A percentile compares a stretch with the other conserved stretches of the same genome.
phyloP scores from a whole-genome alignment of 2,329 filamentous ascomycete species.

The Tolypocladium capitatum region DNA sequence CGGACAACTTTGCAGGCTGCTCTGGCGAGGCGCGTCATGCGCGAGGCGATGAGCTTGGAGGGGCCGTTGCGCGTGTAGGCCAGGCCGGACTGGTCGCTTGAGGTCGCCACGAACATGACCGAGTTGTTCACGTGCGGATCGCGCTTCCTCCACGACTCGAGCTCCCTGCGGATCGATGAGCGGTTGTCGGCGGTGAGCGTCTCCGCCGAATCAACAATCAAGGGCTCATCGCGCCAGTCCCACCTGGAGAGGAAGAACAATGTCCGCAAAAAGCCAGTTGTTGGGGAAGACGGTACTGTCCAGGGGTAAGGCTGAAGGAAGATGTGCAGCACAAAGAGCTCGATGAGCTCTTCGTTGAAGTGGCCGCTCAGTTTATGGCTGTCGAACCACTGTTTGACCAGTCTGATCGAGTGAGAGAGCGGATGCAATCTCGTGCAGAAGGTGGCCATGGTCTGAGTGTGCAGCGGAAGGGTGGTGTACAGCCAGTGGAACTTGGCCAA shows the following conservation, averaged over 20 bases:
- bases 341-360: conserved; percentile 67
- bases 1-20: conserved; percentile 54
- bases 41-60: conserved; percentile 67
- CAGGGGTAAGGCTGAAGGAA: conserved; percentile 79
- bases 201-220: conserved; percentile 60
- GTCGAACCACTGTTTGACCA: conserved; percentile 83
- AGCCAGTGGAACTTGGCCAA: conserved; percentile 58
- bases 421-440: conserved; percentile 69
- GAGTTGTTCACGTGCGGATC: conserved; percentile 81
- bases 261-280: conserved; percentile 70
- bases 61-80: conserved; percentile 64
- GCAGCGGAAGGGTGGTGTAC: conserved; percentile 60
- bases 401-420: conserved; percentile 68
- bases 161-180: conserved; percentile 51
- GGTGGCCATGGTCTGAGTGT: conserved; percentile 69
- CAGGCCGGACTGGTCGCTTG: conserved; percentile 62
- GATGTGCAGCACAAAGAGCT: conserved; percentile 63
- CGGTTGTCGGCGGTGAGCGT: conserved; percentile 50
- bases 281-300: conserved; percentile 60
- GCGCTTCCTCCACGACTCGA: conserved; percentile 75
- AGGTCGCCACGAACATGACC: conserved; percentile 69
- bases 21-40: conserved; percentile 70
- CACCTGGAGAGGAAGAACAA: conserved; percentile 70
- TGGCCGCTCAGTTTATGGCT: conserved; percentile 68
- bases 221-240: conserved; percentile 79